Conservation (phyloP, 2,329 filamentous ascomycete genomes). For the Rhynchosporium agropyri region DNA sequence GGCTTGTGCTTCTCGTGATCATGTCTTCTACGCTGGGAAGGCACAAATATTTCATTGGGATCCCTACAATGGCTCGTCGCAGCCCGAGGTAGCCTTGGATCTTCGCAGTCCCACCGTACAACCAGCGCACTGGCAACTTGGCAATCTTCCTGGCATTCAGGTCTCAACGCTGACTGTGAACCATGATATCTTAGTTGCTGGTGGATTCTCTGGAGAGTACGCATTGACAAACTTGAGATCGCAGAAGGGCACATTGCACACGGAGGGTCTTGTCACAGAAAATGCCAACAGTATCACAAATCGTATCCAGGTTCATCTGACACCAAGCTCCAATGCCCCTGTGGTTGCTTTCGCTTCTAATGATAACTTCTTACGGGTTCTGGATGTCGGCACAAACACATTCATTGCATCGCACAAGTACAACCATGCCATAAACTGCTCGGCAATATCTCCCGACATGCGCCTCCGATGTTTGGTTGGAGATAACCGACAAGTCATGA, state of each 20-base stretch:
- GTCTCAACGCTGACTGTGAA: constrained; percentile 42
- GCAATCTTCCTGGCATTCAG: constrained; percentile 32
- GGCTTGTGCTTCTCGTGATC: constrained; percentile 57
- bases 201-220: constrained; percentile 47
- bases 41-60: constrained; percentile 56
- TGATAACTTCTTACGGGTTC: constrained; percentile 58
- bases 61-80: constrained; percentile 47
- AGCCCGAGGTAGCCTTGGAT: constrained; percentile 35
- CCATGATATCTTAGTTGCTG: constrained; percentile 45
- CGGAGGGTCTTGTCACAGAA: constrained; percentile 48
- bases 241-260: constrained; percentile 38
- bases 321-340: constrained; percentile 55
- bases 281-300: constrained; percentile 65
- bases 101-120: constrained; percentile 37
- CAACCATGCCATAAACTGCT: constrained; percentile 69
- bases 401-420: constrained; percentile 60
- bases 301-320: constrained; percentile 60
- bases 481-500: constrained; percentile 65
- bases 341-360: constrained; percentile 65
- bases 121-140: constrained; percentile 27
- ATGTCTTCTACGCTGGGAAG: constrained; percentile 58
- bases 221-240: constrained; percentile 43
- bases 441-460: constrained; percentile 70
- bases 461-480: constrained; percentile 74
- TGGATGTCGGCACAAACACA: constrained; percentile 61